phyloP scores from a whole-genome alignment of 805 yeast species.

The Tetrapisispora nanseiensis region DNA sequence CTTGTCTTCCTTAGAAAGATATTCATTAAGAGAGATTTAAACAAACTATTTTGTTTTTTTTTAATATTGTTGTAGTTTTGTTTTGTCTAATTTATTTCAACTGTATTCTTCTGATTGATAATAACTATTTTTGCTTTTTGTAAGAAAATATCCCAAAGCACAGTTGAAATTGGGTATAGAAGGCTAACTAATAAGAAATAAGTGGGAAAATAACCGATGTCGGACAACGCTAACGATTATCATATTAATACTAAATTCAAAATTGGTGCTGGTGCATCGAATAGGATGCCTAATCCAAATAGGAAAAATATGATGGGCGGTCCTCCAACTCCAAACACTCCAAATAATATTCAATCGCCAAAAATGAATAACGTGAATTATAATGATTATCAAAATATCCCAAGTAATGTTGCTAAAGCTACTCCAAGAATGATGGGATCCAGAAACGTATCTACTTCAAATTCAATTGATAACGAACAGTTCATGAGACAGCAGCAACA shows the following conservation, averaged over 20 bases:
- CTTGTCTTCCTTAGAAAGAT: no score
- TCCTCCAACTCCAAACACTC: neutral
- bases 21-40: no score
- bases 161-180: no score
- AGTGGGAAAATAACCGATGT: neutral
- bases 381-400: constrained; percentile 1
- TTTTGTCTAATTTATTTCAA: no score
- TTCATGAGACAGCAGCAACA: constrained; percentile 7
- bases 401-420: constrained; percentile 25
- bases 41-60: no score
- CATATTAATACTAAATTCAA: constrained; percentile 24
- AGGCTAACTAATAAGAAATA: no score
- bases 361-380: neutral
- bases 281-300: neutral
- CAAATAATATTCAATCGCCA: neutral
- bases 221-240: constrained; percentile 13
- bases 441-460: constrained; percentile 3
- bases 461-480: neutral
- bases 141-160: no score
- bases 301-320: neutral
- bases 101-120: no score
- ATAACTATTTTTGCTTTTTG: no score
- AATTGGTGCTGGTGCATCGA: constrained; percentile 16
- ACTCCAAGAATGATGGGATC: constrained; percentile 29
- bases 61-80: no score